Percentiles rank a stretch among this genome's conserved stretches.
Evolutionary conservation across 2,329 filamentous ascomycete species (phyloP).

Genomic region (Drechmeria coniospora): DNA sequence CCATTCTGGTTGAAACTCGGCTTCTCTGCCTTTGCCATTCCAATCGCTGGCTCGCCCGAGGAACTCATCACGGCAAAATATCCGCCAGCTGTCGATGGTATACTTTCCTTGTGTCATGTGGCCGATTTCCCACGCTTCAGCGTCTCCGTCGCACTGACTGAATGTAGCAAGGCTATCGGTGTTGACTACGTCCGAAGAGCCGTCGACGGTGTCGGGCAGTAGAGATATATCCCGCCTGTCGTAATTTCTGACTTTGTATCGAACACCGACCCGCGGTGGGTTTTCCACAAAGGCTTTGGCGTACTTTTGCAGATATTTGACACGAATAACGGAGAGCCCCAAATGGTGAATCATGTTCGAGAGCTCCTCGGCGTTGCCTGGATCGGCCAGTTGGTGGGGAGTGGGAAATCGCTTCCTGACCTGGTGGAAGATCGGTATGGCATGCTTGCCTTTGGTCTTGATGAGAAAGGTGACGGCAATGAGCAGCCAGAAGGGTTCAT

Average conservation of each 20-base stretch:
- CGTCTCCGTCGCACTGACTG: constrained; percentile 3
- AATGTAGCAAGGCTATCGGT: background rate
- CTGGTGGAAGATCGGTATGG: constrained; percentile 59
- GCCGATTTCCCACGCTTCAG: constrained; percentile 62
- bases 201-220: background rate
- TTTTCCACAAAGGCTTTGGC: constrained; percentile 51
- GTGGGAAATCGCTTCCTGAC: constrained; percentile 56
- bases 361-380: constrained; percentile 32
- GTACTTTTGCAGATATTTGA: constrained; percentile 51
- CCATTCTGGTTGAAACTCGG: constrained; percentile 71
- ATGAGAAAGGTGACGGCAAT: constrained; percentile 77
- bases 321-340: constrained; percentile 54
- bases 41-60: constrained; percentile 50
- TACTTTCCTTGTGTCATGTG: constrained; percentile 74
- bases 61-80: constrained; percentile 74
- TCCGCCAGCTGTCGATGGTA: constrained; percentile 79
- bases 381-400: constrained; percentile 43
- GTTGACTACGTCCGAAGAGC: background rate
- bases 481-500: constrained; percentile 65
- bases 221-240: constrained; percentile 17
- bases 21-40: constrained; percentile 38
- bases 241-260: constrained; percentile 38
- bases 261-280: constrained; percentile 43
- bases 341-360: constrained; percentile 50
- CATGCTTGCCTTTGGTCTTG: constrained; percentile 56